A percentile compares a stretch with the other conserved stretches of the same genome.
Conservation (phyloP, 345 rosid species). For the Crucihimalaya himalaica region DNA sequence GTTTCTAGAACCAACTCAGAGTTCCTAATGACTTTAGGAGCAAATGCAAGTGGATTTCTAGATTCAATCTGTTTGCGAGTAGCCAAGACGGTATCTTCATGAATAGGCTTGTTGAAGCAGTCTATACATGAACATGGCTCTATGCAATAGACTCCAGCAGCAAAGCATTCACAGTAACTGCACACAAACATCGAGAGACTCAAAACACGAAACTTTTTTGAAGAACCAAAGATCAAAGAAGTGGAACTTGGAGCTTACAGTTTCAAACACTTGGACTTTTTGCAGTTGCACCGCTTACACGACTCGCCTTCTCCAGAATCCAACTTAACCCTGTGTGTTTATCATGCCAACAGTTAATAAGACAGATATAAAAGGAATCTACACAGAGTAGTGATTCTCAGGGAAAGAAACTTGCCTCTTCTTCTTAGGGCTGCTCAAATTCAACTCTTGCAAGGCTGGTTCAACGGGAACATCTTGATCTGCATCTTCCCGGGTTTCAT, state of each 20-base stretch:
- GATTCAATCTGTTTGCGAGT: conserved; percentile 97
- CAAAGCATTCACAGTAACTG: conserved; percentile 82
- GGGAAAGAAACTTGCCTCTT: conserved; percentile 56
- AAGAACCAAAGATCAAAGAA: neutral
- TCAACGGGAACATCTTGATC: conserved; percentile 26
- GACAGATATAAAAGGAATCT: neutral
- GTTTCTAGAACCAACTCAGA: conserved; percentile 57
- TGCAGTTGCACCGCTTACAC: conserved; percentile 97
- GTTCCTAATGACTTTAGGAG: conserved; percentile 88
- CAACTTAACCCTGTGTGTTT: conserved; percentile 56
- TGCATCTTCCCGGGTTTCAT: conserved; percentile 44
- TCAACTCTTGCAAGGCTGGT: conserved; percentile 55
- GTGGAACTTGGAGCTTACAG: conserved; percentile 63
- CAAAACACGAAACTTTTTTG: neutral
- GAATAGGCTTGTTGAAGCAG: conserved; percentile 93
- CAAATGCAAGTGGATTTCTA: conserved; percentile 98
- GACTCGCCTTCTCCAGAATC: conserved; percentile 69
- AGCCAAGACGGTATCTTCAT: conserved; percentile 86
- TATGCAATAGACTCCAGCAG: conserved; percentile 94
- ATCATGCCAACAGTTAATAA: neutral
- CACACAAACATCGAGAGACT: conserved; percentile 18
- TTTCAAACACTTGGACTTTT: conserved; percentile 93
- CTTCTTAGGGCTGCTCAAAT: conserved; percentile 76
- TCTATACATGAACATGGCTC: conserved; percentile 96
- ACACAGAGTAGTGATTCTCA: neutral